Percentiles rank a stretch among this genome's conserved stretches.
Conservation (phyloP, 352 stramenopile species). For the Globisporangium lucens region DNA sequence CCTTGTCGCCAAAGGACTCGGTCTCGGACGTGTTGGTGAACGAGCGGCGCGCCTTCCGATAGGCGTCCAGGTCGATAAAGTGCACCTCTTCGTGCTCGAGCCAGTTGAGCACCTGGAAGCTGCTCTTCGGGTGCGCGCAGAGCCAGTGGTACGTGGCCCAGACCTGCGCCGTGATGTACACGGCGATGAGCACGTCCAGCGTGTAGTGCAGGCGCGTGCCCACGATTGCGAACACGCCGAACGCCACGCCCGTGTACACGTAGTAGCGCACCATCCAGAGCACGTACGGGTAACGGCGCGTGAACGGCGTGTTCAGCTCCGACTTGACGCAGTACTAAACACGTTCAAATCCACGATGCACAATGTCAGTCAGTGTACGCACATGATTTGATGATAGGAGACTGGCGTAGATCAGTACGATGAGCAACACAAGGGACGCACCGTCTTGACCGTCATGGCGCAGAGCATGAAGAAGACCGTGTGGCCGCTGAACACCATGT, state of each 20-base stretch:
- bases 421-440: not conserved
- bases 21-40: conserved; percentile 28
- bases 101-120: conserved; percentile 73
- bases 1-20: conserved; percentile 16
- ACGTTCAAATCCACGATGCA: not conserved
- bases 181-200: conserved; percentile 81
- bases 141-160: conserved; percentile 88
- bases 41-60: conserved; percentile 68
- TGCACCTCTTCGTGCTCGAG: conserved; percentile 81
- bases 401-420: not conserved
- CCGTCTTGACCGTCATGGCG: conserved; percentile 63
- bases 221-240: conserved; percentile 81
- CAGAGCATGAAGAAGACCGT: conserved; percentile 85
- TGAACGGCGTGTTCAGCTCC: conserved; percentile 87
- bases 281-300: conserved; percentile 62
- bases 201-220: conserved; percentile 87
- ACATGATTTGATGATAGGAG: not conserved
- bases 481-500: conserved; percentile 90
- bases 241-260: conserved; percentile 58
- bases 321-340: conserved; percentile 44
- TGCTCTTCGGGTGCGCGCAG: conserved; percentile 50
- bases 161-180: conserved; percentile 84
- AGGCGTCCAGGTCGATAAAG: conserved; percentile 76
- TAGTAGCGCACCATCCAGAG: conserved; percentile 82
- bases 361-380: not conserved